These are phyloP conservation scores for Calophaca sinica DNA, from an alignment of 306 rosid genomes.

Conservation along the genomic window DNA sequence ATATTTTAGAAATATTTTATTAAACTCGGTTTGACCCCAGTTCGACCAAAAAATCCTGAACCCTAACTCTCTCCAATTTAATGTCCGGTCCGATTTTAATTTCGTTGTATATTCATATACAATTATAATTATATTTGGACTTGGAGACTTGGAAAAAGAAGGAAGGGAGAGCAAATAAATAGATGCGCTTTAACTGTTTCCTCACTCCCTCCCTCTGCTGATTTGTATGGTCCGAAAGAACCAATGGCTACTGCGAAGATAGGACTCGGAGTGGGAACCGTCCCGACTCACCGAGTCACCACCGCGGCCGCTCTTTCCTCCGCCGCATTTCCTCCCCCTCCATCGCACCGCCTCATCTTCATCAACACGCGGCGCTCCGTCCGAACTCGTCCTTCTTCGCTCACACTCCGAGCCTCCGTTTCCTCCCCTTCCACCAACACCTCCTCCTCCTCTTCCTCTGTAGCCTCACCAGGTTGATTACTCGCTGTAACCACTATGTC, in stretches of 20 bases:
- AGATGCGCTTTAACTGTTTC: not conserved
- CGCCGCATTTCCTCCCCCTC: conserved; percentile 52
- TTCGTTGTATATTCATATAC: too few relatives aligned
- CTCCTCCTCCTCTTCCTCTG: conserved; percentile 44
- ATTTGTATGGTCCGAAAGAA: conserved; percentile 83
- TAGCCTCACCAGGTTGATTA: conserved; percentile 60
- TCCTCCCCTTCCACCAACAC: conserved; percentile 5
- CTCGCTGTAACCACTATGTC: not conserved
- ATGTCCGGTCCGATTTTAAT: too few relatives aligned
- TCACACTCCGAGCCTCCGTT: conserved; percentile 65
- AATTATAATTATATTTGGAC: too few relatives aligned
- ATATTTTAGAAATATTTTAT: too few relatives aligned
- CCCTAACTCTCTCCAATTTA: too few relatives aligned
- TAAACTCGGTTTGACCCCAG: too few relatives aligned
- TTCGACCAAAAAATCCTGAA: too few relatives aligned
- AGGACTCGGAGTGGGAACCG: conserved; percentile 63
- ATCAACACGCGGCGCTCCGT: conserved; percentile 52
- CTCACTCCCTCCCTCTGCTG: not conserved
- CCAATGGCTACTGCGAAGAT: conserved; percentile 67
- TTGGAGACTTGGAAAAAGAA: too few relatives aligned
- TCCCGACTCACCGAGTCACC: conserved; percentile 71
- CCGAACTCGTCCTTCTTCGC: conserved; percentile 49
- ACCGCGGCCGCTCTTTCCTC: conserved; percentile 51
- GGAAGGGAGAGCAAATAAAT: not conserved
- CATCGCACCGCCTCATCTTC: conserved; percentile 51